phyloP scores from a whole-genome alignment of 495 filamentous ascomycete species.

The Antarctomyces pellizariae region DNA sequence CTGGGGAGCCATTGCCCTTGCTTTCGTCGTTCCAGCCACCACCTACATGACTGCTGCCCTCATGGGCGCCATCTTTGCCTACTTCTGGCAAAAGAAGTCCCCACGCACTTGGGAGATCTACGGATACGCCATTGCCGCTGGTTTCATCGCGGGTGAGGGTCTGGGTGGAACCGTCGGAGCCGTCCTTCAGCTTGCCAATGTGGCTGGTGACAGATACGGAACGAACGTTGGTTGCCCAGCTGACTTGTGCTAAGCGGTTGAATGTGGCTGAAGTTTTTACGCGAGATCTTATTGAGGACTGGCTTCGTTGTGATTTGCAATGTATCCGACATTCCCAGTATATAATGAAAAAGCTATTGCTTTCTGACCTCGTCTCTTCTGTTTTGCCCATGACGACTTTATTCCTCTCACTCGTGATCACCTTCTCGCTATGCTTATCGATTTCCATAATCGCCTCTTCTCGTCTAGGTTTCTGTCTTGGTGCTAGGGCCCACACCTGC shows the following conservation, averaged over 20 bases:
- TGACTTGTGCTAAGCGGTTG: conserved; percentile 14
- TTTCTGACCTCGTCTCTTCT: too few species aligned
- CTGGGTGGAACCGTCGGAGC: conserved; percentile 39
- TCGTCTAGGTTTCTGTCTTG: too few species aligned
- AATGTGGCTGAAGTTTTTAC: conserved; percentile 3
- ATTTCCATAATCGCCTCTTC: too few species aligned
- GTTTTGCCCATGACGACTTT: too few species aligned
- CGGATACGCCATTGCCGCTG: conserved; percentile 42
- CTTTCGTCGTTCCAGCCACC: conserved; percentile 35
- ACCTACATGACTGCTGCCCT: conserved; percentile 32
- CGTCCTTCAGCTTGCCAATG: conserved; percentile 25
- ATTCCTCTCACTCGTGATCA: too few species aligned
- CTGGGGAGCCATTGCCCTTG: conserved; percentile 40
- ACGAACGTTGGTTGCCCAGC: conserved; percentile 25
- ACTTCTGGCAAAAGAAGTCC: conserved; percentile 31
- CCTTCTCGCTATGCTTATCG: too few species aligned
- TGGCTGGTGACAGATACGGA: conserved; percentile 23
- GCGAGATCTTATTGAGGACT: too few species aligned
- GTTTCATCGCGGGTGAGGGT: conserved; percentile 44
- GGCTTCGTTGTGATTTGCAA: too few species aligned
- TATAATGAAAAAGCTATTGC: too few species aligned
- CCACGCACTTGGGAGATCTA: conserved; percentile 32
- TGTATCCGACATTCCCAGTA: too few species aligned
- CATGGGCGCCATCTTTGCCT: conserved; percentile 31
- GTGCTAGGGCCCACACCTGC: too few species aligned